phyloP scores from a whole-genome alignment of 495 filamentous ascomycete species.

The Wilcoxina mikolae region DNA sequence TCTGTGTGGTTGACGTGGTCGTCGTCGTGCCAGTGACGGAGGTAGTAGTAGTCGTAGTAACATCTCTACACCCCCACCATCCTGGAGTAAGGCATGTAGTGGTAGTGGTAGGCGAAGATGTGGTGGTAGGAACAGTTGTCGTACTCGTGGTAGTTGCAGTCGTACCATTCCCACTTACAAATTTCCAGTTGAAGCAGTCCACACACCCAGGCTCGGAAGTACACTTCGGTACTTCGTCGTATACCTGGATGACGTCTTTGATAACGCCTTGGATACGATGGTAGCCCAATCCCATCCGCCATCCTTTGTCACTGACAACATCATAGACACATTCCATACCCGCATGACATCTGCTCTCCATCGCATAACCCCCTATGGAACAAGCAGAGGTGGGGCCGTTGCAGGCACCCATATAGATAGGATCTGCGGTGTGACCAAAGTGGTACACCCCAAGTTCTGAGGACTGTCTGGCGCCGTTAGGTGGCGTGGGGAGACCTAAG shows the following conservation, averaged over 20 bases:
- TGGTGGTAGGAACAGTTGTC: constrained; percentile 34
- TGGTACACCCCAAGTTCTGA: constrained; percentile 54
- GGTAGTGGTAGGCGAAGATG: constrained; percentile 35
- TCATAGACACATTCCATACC: constrained; percentile 82
- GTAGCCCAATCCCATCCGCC: constrained; percentile 70
- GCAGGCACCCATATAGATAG: constrained; percentile 85
- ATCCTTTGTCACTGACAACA: constrained; percentile 74
- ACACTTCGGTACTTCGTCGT: constrained; percentile 65
- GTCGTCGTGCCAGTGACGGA: constrained; percentile 30
- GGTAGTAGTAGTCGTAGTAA: constrained; percentile 34
- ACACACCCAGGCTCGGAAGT: constrained; percentile 56
- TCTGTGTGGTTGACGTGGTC: constrained; percentile 28
- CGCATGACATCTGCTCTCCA: constrained; percentile 83
- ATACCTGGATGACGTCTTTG: constrained; percentile 64
- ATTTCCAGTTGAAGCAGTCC: constrained; percentile 90
- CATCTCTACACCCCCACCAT: constrained; percentile 55
- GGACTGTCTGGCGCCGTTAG: constrained; percentile 33
- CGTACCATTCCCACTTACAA: constrained; percentile 76
- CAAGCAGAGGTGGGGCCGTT: constrained; percentile 77
- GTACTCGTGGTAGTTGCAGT: constrained; percentile 53
- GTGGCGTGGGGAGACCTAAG: constrained; percentile 74
- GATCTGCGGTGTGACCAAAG: constrained; percentile 91
- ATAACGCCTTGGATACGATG: constrained; percentile 81
- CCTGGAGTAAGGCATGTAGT: constrained; percentile 49
- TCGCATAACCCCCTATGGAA: constrained; percentile 82